Evolutionary conservation across 2,329 filamentous ascomycete genomes (phyloP), one percentile per base, ranked within the genome.

Genomic region (Ampelomyces quisqualis): DNA sequence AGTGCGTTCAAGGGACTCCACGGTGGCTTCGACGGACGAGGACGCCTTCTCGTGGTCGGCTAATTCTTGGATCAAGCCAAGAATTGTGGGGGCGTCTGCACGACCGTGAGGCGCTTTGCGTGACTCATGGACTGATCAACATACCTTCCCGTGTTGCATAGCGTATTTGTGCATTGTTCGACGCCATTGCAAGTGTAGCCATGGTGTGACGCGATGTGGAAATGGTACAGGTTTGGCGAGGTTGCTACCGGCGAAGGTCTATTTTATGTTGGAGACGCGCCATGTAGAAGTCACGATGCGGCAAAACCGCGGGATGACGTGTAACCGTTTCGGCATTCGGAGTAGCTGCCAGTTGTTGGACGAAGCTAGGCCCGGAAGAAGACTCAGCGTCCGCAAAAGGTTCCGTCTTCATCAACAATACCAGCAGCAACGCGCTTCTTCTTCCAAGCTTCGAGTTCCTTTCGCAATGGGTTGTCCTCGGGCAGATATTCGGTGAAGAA

Each of bases 11-110:
- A 97, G 84, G 17, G 79, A 81, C 21, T 82, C 78, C 50, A 86
- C 79, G 18, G 90, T 97, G 0, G 91, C 90, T 64, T 88, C 77
- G 51, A 95, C 89, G 52, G 75, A 73, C 55, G 84, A 74, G 2
- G 84, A 74, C 59, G 86, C 86, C 19, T 91, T 82, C 68, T 96
- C 90, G 73, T 96, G 95, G 56, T 84, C 80, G 54, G 91, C 91
- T 7, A 97, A 82, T 63, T 90, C 91, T 39, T 82, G 79, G 70
- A 97, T 90, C 61, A 96, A 77, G 53, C 76, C 71, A 18, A 95
- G 80, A 66, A 97, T 95, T n/a, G 76, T 75, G 17, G 84, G 80
- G 42, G 94, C 81, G 61, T 97, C 91, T 95, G 45, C 24, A 15
- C 8, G 5, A 4, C 26, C 6, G 22, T 35, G 7, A 24, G 20